Base-by-base conservation (phyloP, 768 basidiomycete genomes). In the Cyclocybe aegerita region DNA sequence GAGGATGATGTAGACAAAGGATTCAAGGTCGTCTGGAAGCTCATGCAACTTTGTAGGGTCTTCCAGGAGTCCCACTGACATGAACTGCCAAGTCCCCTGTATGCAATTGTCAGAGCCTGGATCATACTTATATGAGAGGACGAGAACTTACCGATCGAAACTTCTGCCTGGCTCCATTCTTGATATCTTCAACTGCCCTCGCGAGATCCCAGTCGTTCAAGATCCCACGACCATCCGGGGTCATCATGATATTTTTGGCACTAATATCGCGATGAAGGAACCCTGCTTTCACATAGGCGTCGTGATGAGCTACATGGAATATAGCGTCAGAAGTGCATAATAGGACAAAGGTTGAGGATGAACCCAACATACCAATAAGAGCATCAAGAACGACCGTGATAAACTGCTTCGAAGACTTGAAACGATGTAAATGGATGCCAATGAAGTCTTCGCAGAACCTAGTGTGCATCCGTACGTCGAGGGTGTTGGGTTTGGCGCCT, bases 31-130 rank as follows among this genome's bases (percentile, higher is more conserved):
- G 23, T 70, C 66, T 16, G 57, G 44, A 1, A 68, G 33, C 0
- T 29, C 41, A 15, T 68, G 67, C 5, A 38, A 17, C 29, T 61
- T 62, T 10, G 7, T 11, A 8, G 57, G 45, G 9, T 58, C 8
- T 23, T 10, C 9, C 4, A 68, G 56, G 4, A 70, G 45, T 6
- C 39, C 43, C 0, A 50, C 41, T 1, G 68, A 66, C 56, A 68
- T 65, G 43, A 67, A 69, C 31, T 60, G 60, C 68, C 67, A 69
- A 10, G 67, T 69, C 0, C 70, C 68, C 67, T 69, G 35, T 9
- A 23, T 17, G 31, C 38, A 11, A 39, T 9, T 39, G 23, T 29
- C 12, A 48, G 23, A 35, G 11, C 10, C 12, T 29, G 8, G 10
- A 15, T n/a, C 7, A 40, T 4, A 37, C 39, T 43, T n/a, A 9